These are phyloP conservation scores for Penicillium coprophilum DNA, from an alignment of 495 filamentous ascomycete species.

Conservation along the genomic window DNA sequence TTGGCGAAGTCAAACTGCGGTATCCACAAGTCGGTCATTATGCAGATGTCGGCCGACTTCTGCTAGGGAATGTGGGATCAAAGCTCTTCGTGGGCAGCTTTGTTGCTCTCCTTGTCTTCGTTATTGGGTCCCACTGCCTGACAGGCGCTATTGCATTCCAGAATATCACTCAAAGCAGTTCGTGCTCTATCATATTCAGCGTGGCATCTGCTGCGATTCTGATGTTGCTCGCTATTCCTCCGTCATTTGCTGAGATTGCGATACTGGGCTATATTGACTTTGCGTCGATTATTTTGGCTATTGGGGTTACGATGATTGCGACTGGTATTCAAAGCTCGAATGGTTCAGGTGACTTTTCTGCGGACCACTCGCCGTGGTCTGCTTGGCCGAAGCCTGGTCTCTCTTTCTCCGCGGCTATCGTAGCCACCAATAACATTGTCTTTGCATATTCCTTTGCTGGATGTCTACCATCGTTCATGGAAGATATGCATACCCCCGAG, in stretches of 20 bases:
- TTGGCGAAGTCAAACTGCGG: constrained; percentile 65
- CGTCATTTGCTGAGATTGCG: constrained; percentile 52
- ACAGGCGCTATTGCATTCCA: constrained; percentile 67
- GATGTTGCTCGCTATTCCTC: constrained; percentile 59
- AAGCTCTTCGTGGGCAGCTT: constrained; percentile 59
- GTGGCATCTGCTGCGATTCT: constrained; percentile 59
- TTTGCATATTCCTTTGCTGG: constrained; percentile 63
- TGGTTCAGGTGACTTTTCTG: constrained; percentile 18
- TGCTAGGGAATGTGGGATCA: constrained; percentile 58
- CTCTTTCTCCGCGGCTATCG: constrained; percentile 42
- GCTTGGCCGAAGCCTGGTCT: constrained; percentile 30
- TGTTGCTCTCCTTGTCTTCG: constrained; percentile 60
- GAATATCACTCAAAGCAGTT: constrained; percentile 54
- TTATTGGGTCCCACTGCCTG: constrained; percentile 67
- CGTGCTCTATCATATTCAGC: constrained; percentile 62
- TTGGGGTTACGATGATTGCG: constrained; percentile 65
- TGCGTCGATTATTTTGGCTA: constrained; percentile 60
- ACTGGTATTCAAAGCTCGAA: constrained; percentile 50
- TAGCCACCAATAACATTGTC: constrained; percentile 65
- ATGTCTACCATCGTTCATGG: constrained; percentile 66
- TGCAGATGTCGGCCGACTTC: constrained; percentile 61
- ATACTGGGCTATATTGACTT: constrained; percentile 61
- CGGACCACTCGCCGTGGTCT: constrained; percentile 28
- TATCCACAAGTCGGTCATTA: constrained; percentile 64
- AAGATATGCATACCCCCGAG: constrained; percentile 64